Conservation (phyloP, 192 early-diverging fungal species). For the Backusella circina region DNA sequence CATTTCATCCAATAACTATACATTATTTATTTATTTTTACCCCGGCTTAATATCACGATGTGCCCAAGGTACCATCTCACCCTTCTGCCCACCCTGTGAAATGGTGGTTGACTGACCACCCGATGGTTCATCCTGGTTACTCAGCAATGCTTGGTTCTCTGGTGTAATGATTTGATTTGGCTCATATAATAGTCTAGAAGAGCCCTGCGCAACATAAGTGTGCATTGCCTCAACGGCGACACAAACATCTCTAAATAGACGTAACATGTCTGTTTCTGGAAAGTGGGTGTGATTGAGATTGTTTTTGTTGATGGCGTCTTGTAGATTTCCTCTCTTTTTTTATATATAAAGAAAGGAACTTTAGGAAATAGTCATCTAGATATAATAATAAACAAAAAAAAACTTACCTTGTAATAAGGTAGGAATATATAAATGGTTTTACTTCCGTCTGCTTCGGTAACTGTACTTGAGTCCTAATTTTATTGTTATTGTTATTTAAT, state of each 20-base stretch:
- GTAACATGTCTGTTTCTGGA: conserved; percentile 54
- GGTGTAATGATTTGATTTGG: conserved; percentile 56
- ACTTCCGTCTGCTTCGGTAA: conserved; percentile 46
- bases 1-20: too few relatives aligned
- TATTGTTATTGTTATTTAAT: neutral
- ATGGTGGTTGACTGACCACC: neutral
- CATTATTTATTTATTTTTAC: conserved; percentile 5
- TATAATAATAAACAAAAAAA: conserved; percentile 29
- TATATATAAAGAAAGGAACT: too few relatives aligned
- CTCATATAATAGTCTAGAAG: conserved; percentile 52
- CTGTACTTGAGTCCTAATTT: conserved; percentile 51
- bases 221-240: conserved; percentile 58
- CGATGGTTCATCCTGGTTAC: neutral
- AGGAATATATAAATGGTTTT: conserved; percentile 68
- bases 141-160: conserved; percentile 40
- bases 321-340: conserved; percentile 53
- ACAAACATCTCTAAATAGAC: conserved; percentile 57
- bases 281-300: conserved; percentile 45
- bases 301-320: conserved; percentile 54
- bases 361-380: too few relatives aligned
- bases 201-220: conserved; percentile 51
- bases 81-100: conserved; percentile 5
- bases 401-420: conserved; percentile 56
- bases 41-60: conserved; percentile 79
- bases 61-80: conserved; percentile 48